phyloP scores from a whole-genome alignment of 257 asterid species.

The Nicotiana tabacum region DNA sequence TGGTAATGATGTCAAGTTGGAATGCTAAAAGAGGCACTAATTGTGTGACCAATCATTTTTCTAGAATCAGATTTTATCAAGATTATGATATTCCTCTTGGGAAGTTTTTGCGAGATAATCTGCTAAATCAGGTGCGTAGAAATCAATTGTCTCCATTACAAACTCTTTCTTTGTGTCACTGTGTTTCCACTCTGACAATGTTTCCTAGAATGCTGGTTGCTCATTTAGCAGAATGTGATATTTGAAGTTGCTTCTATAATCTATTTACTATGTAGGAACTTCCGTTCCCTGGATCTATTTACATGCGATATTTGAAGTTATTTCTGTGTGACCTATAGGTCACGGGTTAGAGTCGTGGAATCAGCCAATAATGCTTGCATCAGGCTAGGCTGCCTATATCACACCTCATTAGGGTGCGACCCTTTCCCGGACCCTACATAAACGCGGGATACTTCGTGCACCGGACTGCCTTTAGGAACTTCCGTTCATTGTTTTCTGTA shows the following conservation, averaged over 20 bases:
- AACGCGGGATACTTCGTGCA: too few relatives aligned
- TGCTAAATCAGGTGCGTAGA: slow-evolving; percentile 64
- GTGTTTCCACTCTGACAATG: background rate
- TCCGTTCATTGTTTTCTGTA: background rate
- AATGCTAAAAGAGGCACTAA: slow-evolving; percentile 61
- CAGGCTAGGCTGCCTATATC: too few relatives aligned
- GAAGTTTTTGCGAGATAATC: slow-evolving; percentile 62
- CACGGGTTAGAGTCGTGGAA: too few relatives aligned
- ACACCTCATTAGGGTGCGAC: too few relatives aligned
- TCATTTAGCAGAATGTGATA: background rate
- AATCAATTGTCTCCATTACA: slow-evolving; percentile 4
- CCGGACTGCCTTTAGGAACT: too few relatives aligned
- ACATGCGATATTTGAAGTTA: too few relatives aligned
- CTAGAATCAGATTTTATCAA: slow-evolving; percentile 74
- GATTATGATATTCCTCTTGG: slow-evolving; percentile 83
- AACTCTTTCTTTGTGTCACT: background rate
- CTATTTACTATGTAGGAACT: background rate
- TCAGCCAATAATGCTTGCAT: too few relatives aligned
- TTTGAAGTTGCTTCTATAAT: background rate
- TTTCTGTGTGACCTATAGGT: too few relatives aligned
- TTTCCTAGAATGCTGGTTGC: background rate
- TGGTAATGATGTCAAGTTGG: slow-evolving; percentile 72
- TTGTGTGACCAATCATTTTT: slow-evolving; percentile 72
- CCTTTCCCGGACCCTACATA: too few relatives aligned
- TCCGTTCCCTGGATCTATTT: background rate